phyloP scores from a whole-genome alignment of 225 moss, liverwort and hornwort species.

The Polytrichum formosum region DNA sequence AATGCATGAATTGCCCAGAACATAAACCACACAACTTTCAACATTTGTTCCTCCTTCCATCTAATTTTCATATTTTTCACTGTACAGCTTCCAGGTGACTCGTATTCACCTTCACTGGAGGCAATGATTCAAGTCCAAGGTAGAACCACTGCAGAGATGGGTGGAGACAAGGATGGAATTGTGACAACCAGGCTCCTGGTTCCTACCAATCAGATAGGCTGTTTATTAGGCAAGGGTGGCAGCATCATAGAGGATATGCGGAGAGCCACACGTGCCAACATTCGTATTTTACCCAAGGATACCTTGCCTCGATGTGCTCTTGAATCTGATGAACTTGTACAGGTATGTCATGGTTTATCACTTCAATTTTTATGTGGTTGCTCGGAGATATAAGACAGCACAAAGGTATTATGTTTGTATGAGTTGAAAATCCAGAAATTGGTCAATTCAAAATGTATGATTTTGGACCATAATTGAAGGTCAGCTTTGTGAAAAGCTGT shows the following conservation, averaged over 20 bases:
- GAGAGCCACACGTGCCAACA: slow-evolving; percentile 89
- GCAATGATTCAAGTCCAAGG: slow-evolving; percentile 95
- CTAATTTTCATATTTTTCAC: too few relatives aligned
- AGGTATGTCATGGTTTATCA: slow-evolving; percentile 39
- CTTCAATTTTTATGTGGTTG: background rate
- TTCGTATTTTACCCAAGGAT: slow-evolving; percentile 94
- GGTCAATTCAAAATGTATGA: too few relatives aligned
- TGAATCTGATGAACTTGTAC: slow-evolving; percentile 94
- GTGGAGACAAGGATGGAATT: slow-evolving; percentile 91
- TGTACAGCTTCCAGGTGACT: slow-evolving; percentile 84
- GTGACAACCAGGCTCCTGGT: slow-evolving; percentile 92
- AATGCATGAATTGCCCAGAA: background rate
- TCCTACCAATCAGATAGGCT: slow-evolving; percentile 95
- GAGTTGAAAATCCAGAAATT: too few relatives aligned
- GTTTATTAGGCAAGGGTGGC: slow-evolving; percentile 91
- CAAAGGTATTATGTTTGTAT: too few relatives aligned
- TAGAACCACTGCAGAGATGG: slow-evolving; percentile 84
- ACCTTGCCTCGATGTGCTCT: slow-evolving; percentile 86
- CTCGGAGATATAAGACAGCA: too few relatives aligned
- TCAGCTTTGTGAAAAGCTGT: too few relatives aligned
- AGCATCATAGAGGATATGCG: slow-evolving; percentile 98
- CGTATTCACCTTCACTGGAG: slow-evolving; percentile 93
- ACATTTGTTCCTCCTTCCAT: too few relatives aligned
- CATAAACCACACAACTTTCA: background rate
- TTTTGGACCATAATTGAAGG: too few relatives aligned